phyloP scores from a whole-genome alignment of 129 eudicot genomes.

The Artemisia argyi region DNA sequence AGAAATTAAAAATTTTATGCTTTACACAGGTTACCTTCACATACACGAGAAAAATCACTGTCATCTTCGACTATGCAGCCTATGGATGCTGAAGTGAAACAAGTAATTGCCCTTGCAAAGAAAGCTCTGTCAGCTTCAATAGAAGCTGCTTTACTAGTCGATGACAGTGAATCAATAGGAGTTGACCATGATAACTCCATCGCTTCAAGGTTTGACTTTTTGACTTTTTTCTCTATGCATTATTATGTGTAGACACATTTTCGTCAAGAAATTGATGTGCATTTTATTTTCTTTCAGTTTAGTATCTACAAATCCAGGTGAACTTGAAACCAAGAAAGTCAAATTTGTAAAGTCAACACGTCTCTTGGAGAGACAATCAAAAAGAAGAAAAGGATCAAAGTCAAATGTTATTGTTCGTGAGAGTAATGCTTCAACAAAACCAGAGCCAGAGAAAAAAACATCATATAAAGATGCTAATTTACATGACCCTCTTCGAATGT shows the following conservation, averaged over 20 bases:
- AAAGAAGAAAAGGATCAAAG: constrained; percentile 60
- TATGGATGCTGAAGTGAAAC: constrained; percentile 38
- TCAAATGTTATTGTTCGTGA: constrained; percentile 44
- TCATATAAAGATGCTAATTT: constrained; percentile 42
- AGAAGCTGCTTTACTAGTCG: constrained; percentile 58
- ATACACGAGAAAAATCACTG: constrained; percentile 30
- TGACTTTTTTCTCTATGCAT: constrained; percentile 8
- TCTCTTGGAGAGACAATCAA: constrained; percentile 65
- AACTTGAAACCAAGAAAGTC: constrained; percentile 37
- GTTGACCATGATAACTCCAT: constrained; percentile 40
- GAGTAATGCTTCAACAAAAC: constrained; percentile 32
- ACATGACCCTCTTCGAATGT: constrained; percentile 70
- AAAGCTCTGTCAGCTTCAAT: constrained; percentile 82
- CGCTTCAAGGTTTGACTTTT: constrained; percentile 47
- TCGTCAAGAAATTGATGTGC: constrained; percentile 22
- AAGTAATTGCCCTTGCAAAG: constrained; percentile 65
- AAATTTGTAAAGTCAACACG: constrained; percentile 85
- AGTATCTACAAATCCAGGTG: constrained; percentile 35
- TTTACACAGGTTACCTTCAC: constrained; percentile 55
- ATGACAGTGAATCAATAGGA: constrained; percentile 41
- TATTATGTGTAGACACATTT: neutral
- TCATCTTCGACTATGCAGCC: constrained; percentile 33
- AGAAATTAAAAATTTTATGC: neutral
- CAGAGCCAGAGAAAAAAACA: constrained; percentile 29
- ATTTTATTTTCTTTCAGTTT: constrained; percentile 33